Evolutionary conservation across 2,329 filamentous ascomycete species (phyloP).

Genomic region (Ambrosiella beaveri): DNA sequence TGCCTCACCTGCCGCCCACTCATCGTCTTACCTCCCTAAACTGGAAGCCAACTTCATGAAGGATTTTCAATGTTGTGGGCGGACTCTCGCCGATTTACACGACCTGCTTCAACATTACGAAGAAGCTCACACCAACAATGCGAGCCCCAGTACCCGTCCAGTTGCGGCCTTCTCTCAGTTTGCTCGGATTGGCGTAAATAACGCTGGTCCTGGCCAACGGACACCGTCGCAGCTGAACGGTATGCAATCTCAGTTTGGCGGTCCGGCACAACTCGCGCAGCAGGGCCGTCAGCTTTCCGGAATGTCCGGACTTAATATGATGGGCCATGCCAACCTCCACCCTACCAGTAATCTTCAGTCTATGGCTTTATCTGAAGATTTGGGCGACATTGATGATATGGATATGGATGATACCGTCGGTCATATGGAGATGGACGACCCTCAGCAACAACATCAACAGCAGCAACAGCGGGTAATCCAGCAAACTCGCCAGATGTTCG

Average conservation of each 20-base stretch:
- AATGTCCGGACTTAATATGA: constrained; percentile 12
- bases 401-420: constrained; percentile 79
- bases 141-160: constrained; percentile 25
- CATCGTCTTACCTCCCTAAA: constrained; percentile 88
- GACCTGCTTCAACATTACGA: constrained; percentile 94
- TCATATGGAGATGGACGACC: constrained; percentile 45
- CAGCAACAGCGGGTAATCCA: constrained; percentile 32
- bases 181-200: constrained; percentile 13
- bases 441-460: constrained; percentile 23
- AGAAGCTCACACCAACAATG: constrained; percentile 61
- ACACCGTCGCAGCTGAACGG: constrained; percentile 3
- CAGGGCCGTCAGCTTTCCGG: constrained; percentile 13
- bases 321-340: constrained; percentile 24
- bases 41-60: constrained; percentile 96
- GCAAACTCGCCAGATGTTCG: constrained; percentile 51
- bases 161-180: constrained; percentile 25
- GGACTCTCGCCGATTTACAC: constrained; percentile 77
- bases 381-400: constrained; percentile 86
- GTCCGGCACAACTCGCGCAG: constrained; percentile 12
- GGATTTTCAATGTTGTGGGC: constrained; percentile 89
- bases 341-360: constrained; percentile 26
- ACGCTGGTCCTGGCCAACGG: background rate
- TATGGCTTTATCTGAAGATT: constrained; percentile 32
- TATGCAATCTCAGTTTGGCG: constrained; percentile 11
- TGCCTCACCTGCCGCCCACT: constrained; percentile 90